A percentile compares a stretch with the other conserved stretches of the same genome.
Evolutionary conservation across 768 basidiomycete species (phyloP).

Genomic region (Daedaleopsis nitida): DNA sequence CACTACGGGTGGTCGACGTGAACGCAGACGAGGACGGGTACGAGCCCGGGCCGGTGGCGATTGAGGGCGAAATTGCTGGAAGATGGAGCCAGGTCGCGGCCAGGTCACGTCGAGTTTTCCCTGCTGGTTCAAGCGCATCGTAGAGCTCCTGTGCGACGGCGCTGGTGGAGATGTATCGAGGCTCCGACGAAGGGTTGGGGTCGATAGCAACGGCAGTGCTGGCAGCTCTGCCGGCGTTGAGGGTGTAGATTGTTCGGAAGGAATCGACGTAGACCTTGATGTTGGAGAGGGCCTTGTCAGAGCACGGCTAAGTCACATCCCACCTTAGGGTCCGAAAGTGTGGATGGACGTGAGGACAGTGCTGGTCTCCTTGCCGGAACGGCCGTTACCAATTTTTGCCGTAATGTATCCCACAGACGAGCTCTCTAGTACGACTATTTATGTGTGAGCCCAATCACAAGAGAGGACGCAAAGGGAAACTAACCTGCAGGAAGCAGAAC

Average conservation of each 20-base stretch:
- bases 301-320: constrained; percentile 86
- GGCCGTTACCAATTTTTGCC: constrained; percentile 74
- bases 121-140: constrained; percentile 58
- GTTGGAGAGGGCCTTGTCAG: constrained; percentile 74
- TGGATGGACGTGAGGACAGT: constrained; percentile 75
- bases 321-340: constrained; percentile 68
- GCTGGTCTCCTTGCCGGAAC: constrained; percentile 78
- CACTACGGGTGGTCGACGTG: no score
- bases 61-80: constrained; percentile 57
- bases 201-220: constrained; percentile 68
- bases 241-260: constrained; percentile 66
- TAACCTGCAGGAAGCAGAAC: constrained; percentile 76
- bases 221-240: constrained; percentile 61
- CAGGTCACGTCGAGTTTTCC: constrained; percentile 56
- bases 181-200: constrained; percentile 62
- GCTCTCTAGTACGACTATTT: constrained; percentile 76
- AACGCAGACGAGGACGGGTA: constrained; percentile 48
- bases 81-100: constrained; percentile 69
- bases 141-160: constrained; percentile 83
- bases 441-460: neutral
- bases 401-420: constrained; percentile 60
- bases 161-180: constrained; percentile 74
- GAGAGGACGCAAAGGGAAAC: neutral
- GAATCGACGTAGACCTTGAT: constrained; percentile 71
- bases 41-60: constrained; percentile 54